These are phyloP conservation scores for Atalantia buxifolia DNA, from an alignment of 345 rosid genomes.

Conservation along the genomic window DNA sequence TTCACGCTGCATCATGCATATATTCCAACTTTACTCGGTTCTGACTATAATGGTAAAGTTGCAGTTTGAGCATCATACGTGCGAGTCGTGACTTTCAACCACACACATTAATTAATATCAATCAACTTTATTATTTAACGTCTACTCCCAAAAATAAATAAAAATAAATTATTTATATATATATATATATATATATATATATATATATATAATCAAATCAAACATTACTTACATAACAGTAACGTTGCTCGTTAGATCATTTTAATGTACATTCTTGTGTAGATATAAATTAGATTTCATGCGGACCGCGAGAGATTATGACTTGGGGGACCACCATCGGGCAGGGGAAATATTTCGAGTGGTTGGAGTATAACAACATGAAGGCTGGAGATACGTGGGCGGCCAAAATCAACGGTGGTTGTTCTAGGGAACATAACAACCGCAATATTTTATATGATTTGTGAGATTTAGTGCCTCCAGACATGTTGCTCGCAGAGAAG, in stretches of 20 bases:
- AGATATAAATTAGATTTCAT: too few relatives aligned
- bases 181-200: too few relatives aligned
- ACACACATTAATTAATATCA: too few relatives aligned
- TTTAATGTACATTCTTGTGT: too few relatives aligned
- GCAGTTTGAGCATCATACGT: too few relatives aligned
- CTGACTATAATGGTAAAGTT: not conserved
- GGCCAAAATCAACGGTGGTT: constrained; percentile 5
- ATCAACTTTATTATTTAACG: too few relatives aligned
- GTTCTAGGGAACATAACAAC: not conserved
- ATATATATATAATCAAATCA: too few relatives aligned
- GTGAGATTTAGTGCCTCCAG: not conserved
- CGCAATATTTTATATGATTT: not conserved
- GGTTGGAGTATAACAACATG: not conserved
- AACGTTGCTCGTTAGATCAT: too few relatives aligned
- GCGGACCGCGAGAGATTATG: not conserved
- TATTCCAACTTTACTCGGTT: not conserved
- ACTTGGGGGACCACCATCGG: not conserved
- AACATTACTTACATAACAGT: too few relatives aligned
- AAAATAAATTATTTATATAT: too few relatives aligned
- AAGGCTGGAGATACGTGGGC: not conserved
- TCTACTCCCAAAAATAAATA: too few relatives aligned
- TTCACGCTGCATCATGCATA: not conserved
- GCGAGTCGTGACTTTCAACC: too few relatives aligned
- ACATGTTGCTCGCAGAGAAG: not conserved
- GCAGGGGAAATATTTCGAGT: not conserved